A percentile compares a stretch with the other conserved stretches of the same genome.
Conservation (phyloP, 2,329 filamentous ascomycete species). For the Trichoderma asperellum region DNA sequence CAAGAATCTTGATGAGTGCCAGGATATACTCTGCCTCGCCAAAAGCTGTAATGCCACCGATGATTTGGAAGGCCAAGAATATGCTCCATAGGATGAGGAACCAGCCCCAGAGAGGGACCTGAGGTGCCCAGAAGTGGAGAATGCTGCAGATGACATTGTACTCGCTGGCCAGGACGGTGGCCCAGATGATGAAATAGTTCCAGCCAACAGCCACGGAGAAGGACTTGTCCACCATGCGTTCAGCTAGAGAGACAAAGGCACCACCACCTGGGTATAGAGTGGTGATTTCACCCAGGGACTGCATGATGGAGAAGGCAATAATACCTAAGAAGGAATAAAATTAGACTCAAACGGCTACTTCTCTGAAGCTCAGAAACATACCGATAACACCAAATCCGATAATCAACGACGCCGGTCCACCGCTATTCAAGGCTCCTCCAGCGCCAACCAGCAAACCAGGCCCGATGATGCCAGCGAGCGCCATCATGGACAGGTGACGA, state of each 20-base stretch:
- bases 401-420: slow-evolving; percentile 71
- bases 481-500: slow-evolving; percentile 69
- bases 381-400: slow-evolving; percentile 75
- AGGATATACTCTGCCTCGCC: slow-evolving; percentile 83
- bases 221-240: slow-evolving; percentile 71
- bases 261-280: slow-evolving; percentile 73
- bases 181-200: slow-evolving; percentile 73
- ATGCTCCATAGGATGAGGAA: slow-evolving; percentile 77
- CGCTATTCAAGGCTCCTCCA: slow-evolving; percentile 68
- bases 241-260: slow-evolving; percentile 70
- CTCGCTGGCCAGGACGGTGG: slow-evolving; percentile 67
- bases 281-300: slow-evolving; percentile 74
- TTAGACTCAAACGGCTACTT: slow-evolving; percentile 16
- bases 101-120: slow-evolving; percentile 65
- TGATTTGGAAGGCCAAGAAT: slow-evolving; percentile 69
- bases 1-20: slow-evolving; percentile 70
- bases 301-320: slow-evolving; percentile 70
- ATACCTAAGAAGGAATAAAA: slow-evolving; percentile 44
- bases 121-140: slow-evolving; percentile 67
- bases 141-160: slow-evolving; percentile 72
- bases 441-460: slow-evolving; percentile 74
- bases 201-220: slow-evolving; percentile 71
- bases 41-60: slow-evolving; percentile 74
- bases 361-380: slow-evolving; percentile 32
- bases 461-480: slow-evolving; percentile 65